These are phyloP conservation scores for Funneliformis caledonium DNA, from an alignment of 371 early-diverging fungal species.

Conservation along the genomic window DNA sequence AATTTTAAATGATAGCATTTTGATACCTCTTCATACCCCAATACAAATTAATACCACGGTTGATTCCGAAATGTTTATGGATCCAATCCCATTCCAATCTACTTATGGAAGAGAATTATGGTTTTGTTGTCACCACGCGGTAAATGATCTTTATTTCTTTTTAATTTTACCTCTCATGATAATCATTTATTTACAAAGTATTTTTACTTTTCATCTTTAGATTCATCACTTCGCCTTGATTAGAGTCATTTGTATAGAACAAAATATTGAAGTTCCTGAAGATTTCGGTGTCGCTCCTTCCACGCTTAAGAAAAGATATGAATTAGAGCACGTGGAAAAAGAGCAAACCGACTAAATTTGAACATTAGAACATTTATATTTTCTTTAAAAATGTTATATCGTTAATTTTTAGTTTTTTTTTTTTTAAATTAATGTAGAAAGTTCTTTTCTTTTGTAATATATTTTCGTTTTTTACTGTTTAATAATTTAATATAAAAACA, in stretches of 20 bases:
- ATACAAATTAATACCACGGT: slow-evolving; percentile 30
- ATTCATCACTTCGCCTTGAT: slow-evolving; percentile 54
- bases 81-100: slow-evolving; percentile 18
- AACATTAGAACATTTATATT: too few species aligned
- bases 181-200: not conserved
- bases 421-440: too few species aligned
- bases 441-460: too few species aligned
- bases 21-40: not conserved
- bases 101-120: slow-evolving; percentile 50
- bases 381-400: too few species aligned
- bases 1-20: not conserved
- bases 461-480: too few species aligned
- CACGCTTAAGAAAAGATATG: slow-evolving; percentile 39
- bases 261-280: slow-evolving; percentile 40
- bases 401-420: too few species aligned
- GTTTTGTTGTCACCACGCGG: slow-evolving; percentile 47
- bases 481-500: too few species aligned
- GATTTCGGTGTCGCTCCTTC: slow-evolving; percentile 52
- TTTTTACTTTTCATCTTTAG: not conserved
- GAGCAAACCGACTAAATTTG: not conserved
- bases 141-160: slow-evolving; percentile 31
- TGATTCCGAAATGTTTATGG: not conserved
- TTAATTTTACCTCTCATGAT: not conserved
- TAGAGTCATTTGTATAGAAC: slow-evolving; percentile 47
- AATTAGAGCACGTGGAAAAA: not conserved